A percentile compares a stretch with the other conserved stretches of the same genome.
These are phyloP conservation scores for Aspergillus leporis DNA, from an alignment of 495 filamentous ascomycete genomes.

Conservation along the genomic window DNA sequence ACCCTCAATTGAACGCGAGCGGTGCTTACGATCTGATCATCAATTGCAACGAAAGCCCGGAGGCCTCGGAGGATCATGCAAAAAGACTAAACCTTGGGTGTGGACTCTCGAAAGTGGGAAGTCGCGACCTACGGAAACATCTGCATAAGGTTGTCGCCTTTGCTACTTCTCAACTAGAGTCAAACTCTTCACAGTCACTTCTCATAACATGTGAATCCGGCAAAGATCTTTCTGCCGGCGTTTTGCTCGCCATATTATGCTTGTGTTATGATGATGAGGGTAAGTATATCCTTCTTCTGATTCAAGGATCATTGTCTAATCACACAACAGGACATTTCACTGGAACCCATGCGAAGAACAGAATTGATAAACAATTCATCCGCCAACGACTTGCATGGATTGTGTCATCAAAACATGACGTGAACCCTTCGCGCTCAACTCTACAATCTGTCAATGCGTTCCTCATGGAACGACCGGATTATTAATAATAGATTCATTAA, in stretches of 20 bases:
- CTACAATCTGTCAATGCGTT: constrained; percentile 87
- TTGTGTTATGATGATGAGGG: constrained; percentile 60
- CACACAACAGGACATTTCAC: constrained; percentile 33
- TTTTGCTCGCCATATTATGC: constrained; percentile 64
- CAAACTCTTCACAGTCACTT: constrained; percentile 36
- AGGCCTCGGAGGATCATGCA: constrained; percentile 32
- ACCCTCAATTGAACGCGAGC: constrained; percentile 15
- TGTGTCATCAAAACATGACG: constrained; percentile 67
- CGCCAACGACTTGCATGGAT: constrained; percentile 76
- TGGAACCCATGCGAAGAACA: constrained; percentile 25
- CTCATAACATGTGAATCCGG: constrained; percentile 63
- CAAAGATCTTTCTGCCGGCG: constrained; percentile 64
- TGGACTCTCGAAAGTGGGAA: constrained; percentile 67
- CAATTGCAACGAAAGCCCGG: constrained; percentile 38
- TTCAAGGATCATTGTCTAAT: constrained; percentile 14
- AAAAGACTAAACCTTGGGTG: constrained; percentile 63
- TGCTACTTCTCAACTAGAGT: constrained; percentile 35
- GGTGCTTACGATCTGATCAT: constrained; percentile 47
- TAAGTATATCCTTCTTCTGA: constrained; percentile 19
- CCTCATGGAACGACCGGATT: constrained; percentile 61
- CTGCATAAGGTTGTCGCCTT: constrained; percentile 56
- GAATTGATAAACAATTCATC: constrained; percentile 73
- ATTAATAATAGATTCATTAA: constrained; percentile 22
- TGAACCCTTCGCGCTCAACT: constrained; percentile 78
- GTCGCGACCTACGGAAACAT: constrained; percentile 68